Evolutionary conservation across 306 rosid species (phyloP).

Genomic region (Citrullus colocynthis): DNA sequence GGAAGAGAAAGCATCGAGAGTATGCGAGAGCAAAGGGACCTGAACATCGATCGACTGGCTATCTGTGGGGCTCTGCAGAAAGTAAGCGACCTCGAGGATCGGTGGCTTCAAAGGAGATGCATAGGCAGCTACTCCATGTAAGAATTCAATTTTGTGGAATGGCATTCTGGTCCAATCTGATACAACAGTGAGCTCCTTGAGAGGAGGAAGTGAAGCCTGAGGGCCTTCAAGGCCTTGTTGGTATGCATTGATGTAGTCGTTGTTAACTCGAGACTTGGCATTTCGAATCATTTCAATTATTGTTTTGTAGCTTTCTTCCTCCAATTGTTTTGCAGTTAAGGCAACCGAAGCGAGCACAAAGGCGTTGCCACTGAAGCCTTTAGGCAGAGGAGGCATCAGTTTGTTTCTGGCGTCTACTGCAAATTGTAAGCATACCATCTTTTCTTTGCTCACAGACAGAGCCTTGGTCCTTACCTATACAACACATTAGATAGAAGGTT

Average conservation of each 20-base stretch:
- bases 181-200: slow-evolving; percentile 52
- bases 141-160: slow-evolving; percentile 44
- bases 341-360: slow-evolving; percentile 62
- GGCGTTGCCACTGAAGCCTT: slow-evolving; percentile 62
- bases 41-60: slow-evolving; percentile 32
- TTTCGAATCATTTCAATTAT: slow-evolving; percentile 39
- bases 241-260: slow-evolving; percentile 39
- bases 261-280: slow-evolving; percentile 39
- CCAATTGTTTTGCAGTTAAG: slow-evolving; percentile 28
- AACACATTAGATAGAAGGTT: no score
- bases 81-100: slow-evolving; percentile 39
- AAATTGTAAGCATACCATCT: slow-evolving; percentile 55
- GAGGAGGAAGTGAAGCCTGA: slow-evolving; percentile 40
- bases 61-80: slow-evolving; percentile 48
- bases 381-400: slow-evolving; percentile 36
- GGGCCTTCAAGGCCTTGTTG: slow-evolving; percentile 38
- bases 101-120: slow-evolving; percentile 53
- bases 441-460: slow-evolving; percentile 29
- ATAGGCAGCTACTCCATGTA: slow-evolving; percentile 30
- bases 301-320: slow-evolving; percentile 20
- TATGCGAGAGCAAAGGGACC: slow-evolving; percentile 29
- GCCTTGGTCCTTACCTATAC: slow-evolving; percentile 45
- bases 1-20: slow-evolving; percentile 23
- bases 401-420: slow-evolving; percentile 52
- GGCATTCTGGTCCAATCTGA: slow-evolving; percentile 84